phyloP scores from a whole-genome alignment of 768 basidiomycete genomes.

The Tubosaeta sp. region DNA sequence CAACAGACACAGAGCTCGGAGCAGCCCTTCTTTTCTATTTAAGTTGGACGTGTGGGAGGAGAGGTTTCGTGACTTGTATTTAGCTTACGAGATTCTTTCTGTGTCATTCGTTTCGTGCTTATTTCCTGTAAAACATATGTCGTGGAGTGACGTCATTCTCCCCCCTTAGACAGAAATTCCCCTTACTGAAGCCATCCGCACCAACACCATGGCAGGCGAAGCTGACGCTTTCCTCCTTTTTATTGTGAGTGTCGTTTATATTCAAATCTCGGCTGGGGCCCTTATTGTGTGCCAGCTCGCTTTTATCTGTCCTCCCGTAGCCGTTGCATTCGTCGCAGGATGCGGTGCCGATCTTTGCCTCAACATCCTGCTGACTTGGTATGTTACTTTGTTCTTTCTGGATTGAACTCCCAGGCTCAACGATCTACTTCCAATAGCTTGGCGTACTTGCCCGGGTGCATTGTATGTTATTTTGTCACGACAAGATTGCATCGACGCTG shows the following conservation, averaged over 20 bases:
- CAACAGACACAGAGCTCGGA: constrained; percentile 45
- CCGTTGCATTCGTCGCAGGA: constrained; percentile 68
- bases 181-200: neutral
- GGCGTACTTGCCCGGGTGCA: constrained; percentile 65
- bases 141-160: constrained; percentile 21
- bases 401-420: neutral
- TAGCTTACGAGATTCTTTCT: neutral
- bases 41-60: constrained; percentile 12
- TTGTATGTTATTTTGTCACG: constrained; percentile 31
- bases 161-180: neutral
- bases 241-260: neutral
- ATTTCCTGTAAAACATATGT: constrained; percentile 5
- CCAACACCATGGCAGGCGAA: constrained; percentile 14
- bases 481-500: neutral
- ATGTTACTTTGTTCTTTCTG: constrained; percentile 17
- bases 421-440: constrained; percentile 38
- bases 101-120: constrained; percentile 14
- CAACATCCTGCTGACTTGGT: constrained; percentile 77
- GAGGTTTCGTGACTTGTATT: constrained; percentile 8
- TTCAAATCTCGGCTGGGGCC: no score
- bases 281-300: constrained; percentile 47
- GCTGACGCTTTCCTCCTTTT: constrained; percentile 6
- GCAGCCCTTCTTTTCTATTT: constrained; percentile 81
- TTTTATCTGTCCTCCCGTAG: constrained; percentile 75
- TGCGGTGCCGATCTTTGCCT: constrained; percentile 82